Base-by-base conservation (phyloP, 1,139 yeast genomes). In the Lodderomyces orthopsilosis region DNA sequence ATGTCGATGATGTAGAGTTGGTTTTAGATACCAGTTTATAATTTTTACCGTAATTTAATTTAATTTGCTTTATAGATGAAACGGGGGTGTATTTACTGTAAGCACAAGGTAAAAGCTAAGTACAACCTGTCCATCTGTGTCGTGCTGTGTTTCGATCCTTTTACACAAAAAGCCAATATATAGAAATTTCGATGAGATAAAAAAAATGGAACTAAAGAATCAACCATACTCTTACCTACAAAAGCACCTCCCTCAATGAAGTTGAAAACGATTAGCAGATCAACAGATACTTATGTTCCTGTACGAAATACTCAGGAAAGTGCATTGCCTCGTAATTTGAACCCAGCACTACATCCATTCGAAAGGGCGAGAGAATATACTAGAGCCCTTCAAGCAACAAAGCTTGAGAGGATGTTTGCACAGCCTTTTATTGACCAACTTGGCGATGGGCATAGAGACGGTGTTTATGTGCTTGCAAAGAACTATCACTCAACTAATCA, bases 281-380 rank as follows among this genome's bases (percentile, higher is more conserved):
- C 97, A 6, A 74, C 95, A 12, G 98, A 93, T 58, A 78, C 85
- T 40, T 93, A 91, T 63, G 87, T 93, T 7, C 98, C 98, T 0
- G 97, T 88, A 30, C 74, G 91, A 52, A 89, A 88, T 63, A 82
- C 94, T 1, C 97, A 91, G 62, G 91, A 89, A 55, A 83, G 93
- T 3, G 79, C 95, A 18, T 66, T 89, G 43, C 95, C 97, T 0
- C 76, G 98, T 49, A 94, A 94, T 63, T 70, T 94, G 57, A 85
- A 93, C 59, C 97, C 98, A 2, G 95, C 95, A 17, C 72, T 93
- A 41, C 99, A 94, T 66, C 98, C 98, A 0, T 93, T 93, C 58
- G 98, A 94, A 66, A 75, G 98, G 53, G 97, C 98, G 3, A 75
- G 98, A 60, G 98, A 94, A 64, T 94, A 94, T 59, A 88, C 97